A percentile compares a stretch with the other conserved stretches of the same genome.
Evolutionary conservation across 2,329 filamentous ascomycete genomes (phyloP).

Genomic region (Fusarium burgessii): DNA sequence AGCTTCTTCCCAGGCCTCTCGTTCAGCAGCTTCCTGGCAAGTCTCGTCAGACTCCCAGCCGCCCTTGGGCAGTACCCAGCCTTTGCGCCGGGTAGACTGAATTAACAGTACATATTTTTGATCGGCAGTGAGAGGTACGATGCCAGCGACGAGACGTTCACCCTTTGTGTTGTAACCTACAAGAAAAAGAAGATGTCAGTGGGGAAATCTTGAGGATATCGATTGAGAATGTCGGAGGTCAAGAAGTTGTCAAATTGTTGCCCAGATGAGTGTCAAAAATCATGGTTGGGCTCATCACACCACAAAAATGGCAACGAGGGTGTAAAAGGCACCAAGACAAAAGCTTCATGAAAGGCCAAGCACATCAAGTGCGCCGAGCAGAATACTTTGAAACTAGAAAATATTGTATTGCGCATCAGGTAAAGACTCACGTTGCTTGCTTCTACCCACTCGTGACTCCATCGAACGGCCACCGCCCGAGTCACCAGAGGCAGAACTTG

Average conservation of each 20-base stretch:
- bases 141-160: slow-evolving; percentile 93
- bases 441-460: slow-evolving; percentile 81
- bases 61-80: slow-evolving; percentile 97
- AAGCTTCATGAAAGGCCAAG: neutral
- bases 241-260: slow-evolving; percentile 6
- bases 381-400: neutral
- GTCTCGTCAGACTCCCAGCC: slow-evolving; percentile 97
- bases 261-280: slow-evolving; percentile 12
- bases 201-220: slow-evolving; percentile 1
- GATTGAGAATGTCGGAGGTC: neutral
- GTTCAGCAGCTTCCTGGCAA: slow-evolving; percentile 83
- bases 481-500: slow-evolving; percentile 52
- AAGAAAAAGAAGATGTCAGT: slow-evolving; percentile 42
- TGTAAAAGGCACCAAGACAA: slow-evolving; percentile 9
- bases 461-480: slow-evolving; percentile 64
- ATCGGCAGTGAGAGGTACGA: slow-evolving; percentile 89
- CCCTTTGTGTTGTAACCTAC: slow-evolving; percentile 91
- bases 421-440: slow-evolving; percentile 80
- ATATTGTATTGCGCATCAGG: slow-evolving; percentile 14
- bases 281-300: slow-evolving; percentile 7
- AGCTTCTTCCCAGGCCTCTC: slow-evolving; percentile 98
- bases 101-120: slow-evolving; percentile 92
- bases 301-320: slow-evolving; percentile 6
- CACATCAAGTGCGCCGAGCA: neutral
- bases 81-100: slow-evolving; percentile 88